phyloP scores from a whole-genome alignment of 2,329 filamentous ascomycete species.

The Metarhizium anisopliae region DNA sequence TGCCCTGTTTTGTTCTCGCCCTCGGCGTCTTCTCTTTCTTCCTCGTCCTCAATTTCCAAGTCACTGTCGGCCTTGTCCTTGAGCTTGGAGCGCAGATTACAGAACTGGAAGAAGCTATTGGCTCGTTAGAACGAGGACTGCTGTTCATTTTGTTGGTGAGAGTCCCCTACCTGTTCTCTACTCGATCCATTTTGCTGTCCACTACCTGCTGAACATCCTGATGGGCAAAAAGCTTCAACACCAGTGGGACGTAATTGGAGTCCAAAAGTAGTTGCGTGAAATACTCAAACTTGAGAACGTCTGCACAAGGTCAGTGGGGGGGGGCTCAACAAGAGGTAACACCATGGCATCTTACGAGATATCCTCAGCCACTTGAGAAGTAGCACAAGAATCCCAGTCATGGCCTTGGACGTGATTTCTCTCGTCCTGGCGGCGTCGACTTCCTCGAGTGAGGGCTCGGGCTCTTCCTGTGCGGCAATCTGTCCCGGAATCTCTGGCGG shows the following conservation, averaged over 20 bases:
- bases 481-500: slow-evolving; percentile 22
- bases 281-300: slow-evolving; percentile 93
- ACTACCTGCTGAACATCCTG: slow-evolving; percentile 89
- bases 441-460: slow-evolving; percentile 59
- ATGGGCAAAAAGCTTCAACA: slow-evolving; percentile 87
- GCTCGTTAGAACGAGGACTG: slow-evolving; percentile 4
- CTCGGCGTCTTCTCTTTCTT: slow-evolving; percentile 10
- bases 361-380: slow-evolving; percentile 94
- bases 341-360: slow-evolving; percentile 58
- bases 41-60: slow-evolving; percentile 14
- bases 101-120: slow-evolving; percentile 81
- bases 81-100: slow-evolving; percentile 56
- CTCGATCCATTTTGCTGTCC: slow-evolving; percentile 73
- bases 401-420: slow-evolving; percentile 84
- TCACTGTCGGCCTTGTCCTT: slow-evolving; percentile 25
- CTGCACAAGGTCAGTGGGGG: slow-evolving; percentile 32
- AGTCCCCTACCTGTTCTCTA: slow-evolving; percentile 62
- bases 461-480: slow-evolving; percentile 25
- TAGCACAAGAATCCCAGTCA: slow-evolving; percentile 81
- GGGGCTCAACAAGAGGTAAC: neutral
- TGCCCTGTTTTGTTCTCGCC: slow-evolving; percentile 16
- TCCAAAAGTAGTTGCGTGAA: slow-evolving; percentile 87
- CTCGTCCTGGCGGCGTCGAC: slow-evolving; percentile 71
- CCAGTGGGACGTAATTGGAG: slow-evolving; percentile 87
- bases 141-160: neutral